Percentiles rank a stretch among this genome's conserved stretches.
phyloP scores from a whole-genome alignment of 1,284 basidiomycete species.

The Ustilago sp. region DNA sequence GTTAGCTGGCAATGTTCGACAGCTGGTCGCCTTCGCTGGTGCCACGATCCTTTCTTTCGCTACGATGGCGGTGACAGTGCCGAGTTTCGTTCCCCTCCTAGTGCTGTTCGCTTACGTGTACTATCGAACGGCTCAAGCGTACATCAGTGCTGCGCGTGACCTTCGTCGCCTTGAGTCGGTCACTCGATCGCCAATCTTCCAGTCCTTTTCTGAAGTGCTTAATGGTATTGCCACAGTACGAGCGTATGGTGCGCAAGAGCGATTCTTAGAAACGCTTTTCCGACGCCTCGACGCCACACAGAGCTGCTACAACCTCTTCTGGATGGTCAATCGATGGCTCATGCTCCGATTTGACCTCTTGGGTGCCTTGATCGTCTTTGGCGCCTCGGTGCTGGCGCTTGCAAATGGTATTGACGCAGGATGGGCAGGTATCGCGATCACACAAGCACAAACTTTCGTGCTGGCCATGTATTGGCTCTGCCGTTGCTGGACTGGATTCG shows the following conservation, averaged over 20 bases:
- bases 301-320: slow-evolving; percentile 63
- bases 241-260: slow-evolving; percentile 72
- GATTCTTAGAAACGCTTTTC: slow-evolving; percentile 71
- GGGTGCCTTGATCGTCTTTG: slow-evolving; percentile 71
- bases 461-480: slow-evolving; percentile 71
- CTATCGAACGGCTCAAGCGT: slow-evolving; percentile 70
- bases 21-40: slow-evolving; percentile 43
- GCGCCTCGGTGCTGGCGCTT: slow-evolving; percentile 71
- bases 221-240: slow-evolving; percentile 72
- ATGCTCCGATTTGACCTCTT: slow-evolving; percentile 69
- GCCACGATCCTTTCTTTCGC: slow-evolving; percentile 67
- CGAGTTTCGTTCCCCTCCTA: slow-evolving; percentile 70
- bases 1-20: slow-evolving; percentile 50
- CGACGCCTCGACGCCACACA: slow-evolving; percentile 72
- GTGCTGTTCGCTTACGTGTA: slow-evolving; percentile 71
- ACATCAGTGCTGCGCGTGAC: slow-evolving; percentile 72
- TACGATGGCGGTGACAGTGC: slow-evolving; percentile 61
- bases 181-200: slow-evolving; percentile 68
- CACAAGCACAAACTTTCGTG: slow-evolving; percentile 51
- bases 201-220: slow-evolving; percentile 69
- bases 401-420: slow-evolving; percentile 42
- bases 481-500: slow-evolving; percentile 57
- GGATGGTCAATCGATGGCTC: slow-evolving; percentile 59
- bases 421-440: slow-evolving; percentile 53
- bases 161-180: slow-evolving; percentile 68